Conservation (phyloP, 441 rosid species). For the Mallotus repandus region DNA sequence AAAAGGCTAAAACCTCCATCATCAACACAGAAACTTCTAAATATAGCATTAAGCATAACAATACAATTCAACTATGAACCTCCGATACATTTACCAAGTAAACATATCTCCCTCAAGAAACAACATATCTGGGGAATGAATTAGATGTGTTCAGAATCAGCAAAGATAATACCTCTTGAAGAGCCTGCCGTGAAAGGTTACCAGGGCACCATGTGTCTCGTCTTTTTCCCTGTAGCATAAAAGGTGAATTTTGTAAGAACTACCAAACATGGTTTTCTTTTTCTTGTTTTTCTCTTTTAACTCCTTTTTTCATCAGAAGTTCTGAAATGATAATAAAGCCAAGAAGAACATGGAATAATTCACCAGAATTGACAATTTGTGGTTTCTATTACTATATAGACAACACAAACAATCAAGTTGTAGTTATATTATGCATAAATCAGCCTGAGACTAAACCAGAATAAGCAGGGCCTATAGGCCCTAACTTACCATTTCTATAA, state of each 20-base stretch:
- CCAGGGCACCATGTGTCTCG: constrained; percentile 95
- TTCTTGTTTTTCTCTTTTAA: neutral
- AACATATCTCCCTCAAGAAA: neutral
- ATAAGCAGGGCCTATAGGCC: neutral
- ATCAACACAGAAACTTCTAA: neutral
- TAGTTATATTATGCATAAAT: neutral
- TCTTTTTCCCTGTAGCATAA: constrained; percentile 62
- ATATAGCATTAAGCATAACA: neutral
- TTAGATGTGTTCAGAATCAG: neutral
- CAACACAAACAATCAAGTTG: neutral
- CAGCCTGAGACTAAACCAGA: neutral
- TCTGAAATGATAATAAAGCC: neutral
- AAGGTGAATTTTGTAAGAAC: constrained; percentile 23
- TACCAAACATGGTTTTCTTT: constrained; percentile 1
- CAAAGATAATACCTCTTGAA: constrained; percentile 46
- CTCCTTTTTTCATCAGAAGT: neutral
- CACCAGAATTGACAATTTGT: neutral
- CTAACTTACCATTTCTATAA: neutral
- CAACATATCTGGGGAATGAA: neutral
- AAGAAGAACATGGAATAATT: neutral
- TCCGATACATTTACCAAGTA: neutral
- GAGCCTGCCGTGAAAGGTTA: constrained; percentile 52
- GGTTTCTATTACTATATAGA: neutral
- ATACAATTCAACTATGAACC: neutral
- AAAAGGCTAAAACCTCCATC: neutral